Base-by-base conservation (phyloP, 2,329 filamentous ascomycete genomes). In the Colletotrichum salicis region DNA sequence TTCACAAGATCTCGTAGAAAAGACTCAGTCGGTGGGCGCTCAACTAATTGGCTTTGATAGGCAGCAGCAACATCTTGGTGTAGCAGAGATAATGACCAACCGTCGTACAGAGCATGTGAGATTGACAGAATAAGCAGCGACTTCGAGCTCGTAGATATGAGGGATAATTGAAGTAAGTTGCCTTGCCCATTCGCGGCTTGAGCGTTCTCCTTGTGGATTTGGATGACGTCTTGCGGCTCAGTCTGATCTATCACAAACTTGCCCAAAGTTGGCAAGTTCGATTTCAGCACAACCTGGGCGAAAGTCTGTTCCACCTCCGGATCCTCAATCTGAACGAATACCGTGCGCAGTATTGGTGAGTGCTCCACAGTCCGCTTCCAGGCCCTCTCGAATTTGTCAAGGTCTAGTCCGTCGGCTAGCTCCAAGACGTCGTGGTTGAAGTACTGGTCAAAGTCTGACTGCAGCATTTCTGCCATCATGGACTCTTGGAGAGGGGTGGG, bases 31-130 rank as follows among this genome's bases (percentile, higher is more conserved):
- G 83, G 79, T 11, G 86, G 83, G 5, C 90, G 85, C 1, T 79
- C 48, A 3, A 76, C 74, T 12, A 83, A 78, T 0, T 79, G 73
- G 5, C 84, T 83, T 5, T 83, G 59, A 73, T 97, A 97, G 1
- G 91, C 90, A n/a, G 81, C 84, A 19, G 86, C 80, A 1, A 97
- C 87, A 76, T 96, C 91, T 55, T 87, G 84, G 76, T 96, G 94
- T 1, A 98, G 81, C 19, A 97, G 82, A 4, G 86, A 85, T 13
- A 98, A 86, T 3, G 95, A 97, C 89, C 92, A 95, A 0, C 95
- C 95, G 78, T 98, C 95, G 75, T 98, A 98, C 24, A 97, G 85
- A 1, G 95, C 94, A 80, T 98, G 95, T 0, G 95, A 88, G 51
- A 97, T 90, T 0, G 94, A 95, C 1, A 98, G 79, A 5, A 91